Evolutionary conservation across 2,329 filamentous ascomycete genomes (phyloP).

Genomic region (Aspergillus chevalieri): DNA sequence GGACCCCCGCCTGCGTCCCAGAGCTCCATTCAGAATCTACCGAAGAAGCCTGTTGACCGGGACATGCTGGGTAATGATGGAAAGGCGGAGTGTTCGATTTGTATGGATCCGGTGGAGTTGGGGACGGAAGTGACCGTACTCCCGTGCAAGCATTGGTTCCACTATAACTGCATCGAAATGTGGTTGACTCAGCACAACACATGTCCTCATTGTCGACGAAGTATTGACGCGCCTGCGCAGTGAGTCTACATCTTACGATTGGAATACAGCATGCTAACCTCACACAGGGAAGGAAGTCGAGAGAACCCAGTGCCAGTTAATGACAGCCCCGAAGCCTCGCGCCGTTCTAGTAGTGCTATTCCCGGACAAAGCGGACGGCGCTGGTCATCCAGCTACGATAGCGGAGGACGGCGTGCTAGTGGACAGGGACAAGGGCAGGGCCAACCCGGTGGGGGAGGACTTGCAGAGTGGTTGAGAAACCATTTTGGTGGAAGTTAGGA

Average conservation of each 20-base stretch:
- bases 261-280: not conserved
- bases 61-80: slow-evolving; percentile 65
- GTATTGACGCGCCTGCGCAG: slow-evolving; percentile 25
- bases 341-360: slow-evolving; percentile 6
- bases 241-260: slow-evolving; percentile 11
- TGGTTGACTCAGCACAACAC: slow-evolving; percentile 92
- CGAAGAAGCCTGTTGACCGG: slow-evolving; percentile 63
- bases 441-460: slow-evolving; percentile 6
- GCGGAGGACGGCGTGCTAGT: slow-evolving; percentile 6
- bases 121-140: slow-evolving; percentile 69
- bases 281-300: slow-evolving; percentile 9
- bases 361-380: slow-evolving; percentile 2
- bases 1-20: slow-evolving; percentile 76
- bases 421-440: slow-evolving; percentile 6
- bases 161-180: slow-evolving; percentile 69
- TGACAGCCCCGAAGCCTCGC: slow-evolving; percentile 10
- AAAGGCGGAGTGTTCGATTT: slow-evolving; percentile 80
- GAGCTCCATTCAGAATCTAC: slow-evolving; percentile 65
- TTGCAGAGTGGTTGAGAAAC: slow-evolving; percentile 20
- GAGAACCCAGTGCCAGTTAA: slow-evolving; percentile 13
- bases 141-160: slow-evolving; percentile 92
- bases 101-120: slow-evolving; percentile 74
- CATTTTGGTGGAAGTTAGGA: slow-evolving; percentile 17
- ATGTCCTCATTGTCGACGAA: slow-evolving; percentile 58
- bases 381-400: not conserved